phyloP scores from a whole-genome alignment of 2,329 filamentous ascomycete genomes.

The Cercospora nicotianae region DNA sequence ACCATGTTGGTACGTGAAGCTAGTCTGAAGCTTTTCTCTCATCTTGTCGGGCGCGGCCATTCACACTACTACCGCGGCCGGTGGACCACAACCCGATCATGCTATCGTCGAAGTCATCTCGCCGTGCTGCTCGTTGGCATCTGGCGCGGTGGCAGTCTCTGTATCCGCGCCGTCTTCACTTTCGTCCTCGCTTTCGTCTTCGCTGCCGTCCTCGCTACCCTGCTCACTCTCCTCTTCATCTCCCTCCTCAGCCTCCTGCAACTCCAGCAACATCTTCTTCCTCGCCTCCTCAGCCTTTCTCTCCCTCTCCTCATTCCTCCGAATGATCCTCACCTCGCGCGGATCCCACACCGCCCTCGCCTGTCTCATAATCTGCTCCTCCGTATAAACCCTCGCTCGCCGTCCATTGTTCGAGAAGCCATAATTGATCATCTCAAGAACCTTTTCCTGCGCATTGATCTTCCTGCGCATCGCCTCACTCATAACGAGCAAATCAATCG shows the following conservation, averaged over 20 bases:
- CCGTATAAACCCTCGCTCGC: background rate
- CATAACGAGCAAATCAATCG: conserved; percentile 51
- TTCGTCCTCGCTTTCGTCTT: background rate
- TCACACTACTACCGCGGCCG: background rate
- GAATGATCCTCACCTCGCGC: conserved; percentile 12
- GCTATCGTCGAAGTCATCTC: background rate
- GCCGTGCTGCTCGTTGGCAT: background rate
- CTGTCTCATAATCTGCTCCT: conserved; percentile 10
- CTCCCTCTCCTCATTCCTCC: conserved; percentile 7
- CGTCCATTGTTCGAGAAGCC: conserved; percentile 44
- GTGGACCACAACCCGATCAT: background rate
- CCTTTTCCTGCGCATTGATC: conserved; percentile 55
- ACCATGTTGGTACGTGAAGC: background rate
- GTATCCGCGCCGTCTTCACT: background rate
- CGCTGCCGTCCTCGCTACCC: background rate
- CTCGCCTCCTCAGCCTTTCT: background rate
- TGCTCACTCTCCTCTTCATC: background rate
- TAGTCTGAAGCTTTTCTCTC: background rate
- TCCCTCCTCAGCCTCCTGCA: no score
- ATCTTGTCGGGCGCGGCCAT: background rate
- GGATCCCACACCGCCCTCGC: conserved; percentile 14
- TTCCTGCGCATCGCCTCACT: conserved; percentile 56
- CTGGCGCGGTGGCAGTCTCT: background rate
- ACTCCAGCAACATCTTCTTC: no score
- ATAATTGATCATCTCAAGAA: conserved; percentile 61